Conservation (phyloP, 176 grass and related monocot species). For the Eleusine indica region DNA sequence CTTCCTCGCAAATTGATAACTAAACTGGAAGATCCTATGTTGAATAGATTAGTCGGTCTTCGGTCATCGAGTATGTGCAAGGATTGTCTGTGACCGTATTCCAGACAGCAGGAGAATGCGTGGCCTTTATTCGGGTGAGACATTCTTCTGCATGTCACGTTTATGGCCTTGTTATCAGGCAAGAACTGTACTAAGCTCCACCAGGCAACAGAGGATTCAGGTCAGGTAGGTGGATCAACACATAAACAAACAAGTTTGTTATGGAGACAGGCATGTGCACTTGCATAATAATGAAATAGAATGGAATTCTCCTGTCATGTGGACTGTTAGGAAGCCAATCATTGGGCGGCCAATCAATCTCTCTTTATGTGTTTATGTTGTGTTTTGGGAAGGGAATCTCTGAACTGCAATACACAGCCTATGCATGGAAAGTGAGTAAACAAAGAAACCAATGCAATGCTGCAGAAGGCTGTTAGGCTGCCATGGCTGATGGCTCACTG, state of each 20-base stretch:
- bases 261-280: conserved; percentile 19
- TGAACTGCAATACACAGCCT: conserved; percentile 29
- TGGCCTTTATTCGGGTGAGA: conserved; percentile 9
- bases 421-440: conserved; percentile 38
- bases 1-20: conserved; percentile 22
- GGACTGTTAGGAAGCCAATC: conserved; percentile 48
- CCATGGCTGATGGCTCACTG: conserved; percentile 31
- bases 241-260: conserved; percentile 27
- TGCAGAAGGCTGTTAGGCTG: conserved; percentile 34
- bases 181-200: conserved; percentile 21
- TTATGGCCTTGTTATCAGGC: conserved; percentile 26
- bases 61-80: conserved; percentile 29
- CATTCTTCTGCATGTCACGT: neutral
- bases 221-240: conserved; percentile 20
- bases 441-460: conserved; percentile 26
- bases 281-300: conserved; percentile 44
- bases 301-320: conserved; percentile 50
- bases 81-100: conserved; percentile 40
- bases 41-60: conserved; percentile 13
- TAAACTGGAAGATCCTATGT: conserved; percentile 32
- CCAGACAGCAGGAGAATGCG: conserved; percentile 9
- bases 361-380: conserved; percentile 30
- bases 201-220: neutral
- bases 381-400: conserved; percentile 37
- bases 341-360: conserved; percentile 44